These are phyloP conservation scores for Suillus americanus DNA, from an alignment of 768 basidiomycete genomes.

Conservation along the genomic window DNA sequence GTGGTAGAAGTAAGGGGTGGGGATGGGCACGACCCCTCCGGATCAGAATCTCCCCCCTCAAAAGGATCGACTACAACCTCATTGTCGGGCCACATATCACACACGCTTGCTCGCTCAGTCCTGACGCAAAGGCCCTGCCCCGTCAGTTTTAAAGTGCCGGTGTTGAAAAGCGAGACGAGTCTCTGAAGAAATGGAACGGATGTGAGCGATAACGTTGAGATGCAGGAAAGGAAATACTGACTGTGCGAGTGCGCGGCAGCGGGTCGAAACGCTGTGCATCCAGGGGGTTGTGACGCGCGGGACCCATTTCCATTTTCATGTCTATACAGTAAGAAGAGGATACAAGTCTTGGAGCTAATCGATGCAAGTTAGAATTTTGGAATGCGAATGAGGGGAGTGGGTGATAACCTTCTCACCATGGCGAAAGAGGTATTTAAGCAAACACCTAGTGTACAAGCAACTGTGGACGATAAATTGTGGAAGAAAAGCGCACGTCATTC, in stretches of 20 bases:
- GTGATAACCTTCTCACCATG: neutral
- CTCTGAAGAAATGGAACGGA: slow-evolving; percentile 19
- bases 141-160: slow-evolving; percentile 16
- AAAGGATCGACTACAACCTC: slow-evolving; percentile 32
- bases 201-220: slow-evolving; percentile 19
- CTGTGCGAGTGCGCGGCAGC: slow-evolving; percentile 9
- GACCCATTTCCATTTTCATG: slow-evolving; percentile 16
- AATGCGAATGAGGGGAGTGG: neutral
- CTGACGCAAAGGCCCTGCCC: slow-evolving; percentile 22
- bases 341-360: neutral
- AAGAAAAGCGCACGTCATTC: neutral
- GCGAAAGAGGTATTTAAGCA: neutral
- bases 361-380: neutral
- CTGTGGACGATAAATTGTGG: neutral
- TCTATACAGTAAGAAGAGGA: neutral
- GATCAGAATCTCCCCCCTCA: neutral
- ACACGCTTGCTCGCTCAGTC: slow-evolving; percentile 10
- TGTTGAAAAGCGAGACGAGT: slow-evolving; percentile 9
- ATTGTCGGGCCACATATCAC: slow-evolving; percentile 28
- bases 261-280: neutral
- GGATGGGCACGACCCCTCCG: neutral
- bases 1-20: neutral
- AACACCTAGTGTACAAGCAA: neutral
- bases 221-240: slow-evolving; percentile 16
- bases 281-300: neutral